These are phyloP conservation scores for Fusarium algeriense DNA, from an alignment of 2,329 filamentous ascomycete genomes.

Conservation along the genomic window DNA sequence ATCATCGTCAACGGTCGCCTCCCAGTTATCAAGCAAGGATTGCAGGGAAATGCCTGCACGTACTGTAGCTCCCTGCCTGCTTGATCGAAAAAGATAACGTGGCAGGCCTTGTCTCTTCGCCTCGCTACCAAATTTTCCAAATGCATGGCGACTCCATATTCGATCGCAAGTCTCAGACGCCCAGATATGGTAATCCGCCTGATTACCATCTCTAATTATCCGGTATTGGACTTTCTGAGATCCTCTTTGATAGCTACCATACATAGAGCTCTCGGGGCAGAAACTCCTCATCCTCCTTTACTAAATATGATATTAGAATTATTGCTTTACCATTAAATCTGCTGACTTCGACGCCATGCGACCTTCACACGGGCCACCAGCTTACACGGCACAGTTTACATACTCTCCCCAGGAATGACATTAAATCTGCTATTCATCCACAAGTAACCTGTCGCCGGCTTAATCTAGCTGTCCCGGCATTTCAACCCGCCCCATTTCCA, in stretches of 20 bases:
- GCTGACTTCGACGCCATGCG: conserved; percentile 45
- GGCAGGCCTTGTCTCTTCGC: conserved; percentile 32
- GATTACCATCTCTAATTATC: conserved; percentile 41
- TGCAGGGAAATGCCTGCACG: conserved; percentile 16
- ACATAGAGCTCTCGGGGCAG: not conserved
- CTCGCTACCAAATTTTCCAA: conserved; percentile 20
- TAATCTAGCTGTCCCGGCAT: conserved; percentile 36
- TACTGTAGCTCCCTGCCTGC: conserved; percentile 17
- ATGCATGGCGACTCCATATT: conserved; percentile 17
- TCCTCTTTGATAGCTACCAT: conserved; percentile 5
- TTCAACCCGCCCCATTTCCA: conserved; percentile 26
- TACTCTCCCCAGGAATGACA: conserved; percentile 6
- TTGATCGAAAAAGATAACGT: conserved; percentile 34
- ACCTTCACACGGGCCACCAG: conserved; percentile 28
- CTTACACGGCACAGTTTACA: conserved; percentile 25
- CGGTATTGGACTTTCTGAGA: conserved; percentile 31
- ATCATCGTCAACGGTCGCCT: conserved; percentile 17
- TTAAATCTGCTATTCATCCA: conserved; percentile 6
- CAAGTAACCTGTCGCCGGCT: conserved; percentile 37
- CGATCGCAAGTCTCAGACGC: conserved; percentile 32
- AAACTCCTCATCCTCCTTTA: not conserved
- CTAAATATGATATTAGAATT: conserved; percentile 5
- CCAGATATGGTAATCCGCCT: conserved; percentile 16
- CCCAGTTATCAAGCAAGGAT: conserved; percentile 28
- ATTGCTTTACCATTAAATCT: conserved; percentile 35